These are phyloP conservation scores for Piloderma croceum DNA, from an alignment of 768 basidiomycete species.

Conservation along the genomic window DNA sequence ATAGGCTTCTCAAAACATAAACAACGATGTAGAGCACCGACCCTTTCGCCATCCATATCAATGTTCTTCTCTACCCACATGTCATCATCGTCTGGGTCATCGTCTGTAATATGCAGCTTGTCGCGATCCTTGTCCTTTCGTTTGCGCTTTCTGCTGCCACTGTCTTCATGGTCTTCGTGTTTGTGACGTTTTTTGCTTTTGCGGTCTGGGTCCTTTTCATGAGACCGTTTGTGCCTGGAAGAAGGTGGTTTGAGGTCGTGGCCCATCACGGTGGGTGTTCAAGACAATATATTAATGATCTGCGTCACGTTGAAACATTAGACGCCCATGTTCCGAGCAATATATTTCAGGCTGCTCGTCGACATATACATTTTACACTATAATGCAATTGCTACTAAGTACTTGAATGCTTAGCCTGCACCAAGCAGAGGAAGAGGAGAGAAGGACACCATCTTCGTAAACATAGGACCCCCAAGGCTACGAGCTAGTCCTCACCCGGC, in stretches of 20 bases:
- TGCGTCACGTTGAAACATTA: too few species aligned
- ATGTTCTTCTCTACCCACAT: conserved; percentile 90
- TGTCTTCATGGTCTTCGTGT: conserved; percentile 36
- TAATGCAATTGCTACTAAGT: too few species aligned
- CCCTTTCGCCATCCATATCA: conserved; percentile 68
- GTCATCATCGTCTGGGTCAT: conserved; percentile 67
- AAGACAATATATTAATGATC: too few species aligned
- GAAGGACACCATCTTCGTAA: too few species aligned
- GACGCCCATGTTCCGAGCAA: too few species aligned
- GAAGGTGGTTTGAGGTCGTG: conserved; percentile 15
- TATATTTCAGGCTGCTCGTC: too few species aligned
- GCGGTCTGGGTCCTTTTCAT: conserved; percentile 37
- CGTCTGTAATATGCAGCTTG: conserved; percentile 54
- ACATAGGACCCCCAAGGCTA: too few species aligned
- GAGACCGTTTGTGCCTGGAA: conserved; percentile 30
- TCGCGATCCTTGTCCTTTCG: conserved; percentile 25
- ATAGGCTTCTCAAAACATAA: conserved; percentile 6
- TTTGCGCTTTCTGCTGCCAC: conserved; percentile 24
- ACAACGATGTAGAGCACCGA: conserved; percentile 31
- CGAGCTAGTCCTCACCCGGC: too few species aligned
- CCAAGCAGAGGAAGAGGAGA: too few species aligned
- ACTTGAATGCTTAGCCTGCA: too few species aligned
- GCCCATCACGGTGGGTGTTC: too few species aligned
- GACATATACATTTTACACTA: too few species aligned
- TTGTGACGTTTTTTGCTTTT: conserved; percentile 53